A percentile compares a stretch with the other conserved stretches of the same genome.
Evolutionary conservation across 108 stramenopile genomes (phyloP).

Genomic region (Mediolabrus comicus): DNA sequence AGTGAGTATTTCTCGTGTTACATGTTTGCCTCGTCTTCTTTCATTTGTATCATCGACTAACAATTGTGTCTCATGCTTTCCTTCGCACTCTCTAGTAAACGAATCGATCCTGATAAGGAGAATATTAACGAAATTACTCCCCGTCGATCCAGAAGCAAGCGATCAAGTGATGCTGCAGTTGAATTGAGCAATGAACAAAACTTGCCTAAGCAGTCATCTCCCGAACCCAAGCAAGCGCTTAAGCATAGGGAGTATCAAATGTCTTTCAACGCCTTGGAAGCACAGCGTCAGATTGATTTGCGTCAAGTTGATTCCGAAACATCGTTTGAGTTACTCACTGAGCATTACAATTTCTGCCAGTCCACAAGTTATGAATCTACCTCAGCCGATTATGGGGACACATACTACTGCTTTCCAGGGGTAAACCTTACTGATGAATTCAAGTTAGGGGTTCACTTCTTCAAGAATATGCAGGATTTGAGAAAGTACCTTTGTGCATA

Average conservation of each 20-base stretch:
- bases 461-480: conserved; percentile 21
- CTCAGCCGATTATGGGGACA: background rate
- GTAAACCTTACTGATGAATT: background rate
- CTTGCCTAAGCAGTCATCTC: background rate
- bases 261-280: background rate
- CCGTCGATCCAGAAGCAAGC: conserved; percentile 5
- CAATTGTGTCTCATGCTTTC: background rate
- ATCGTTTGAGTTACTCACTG: background rate
- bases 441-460: background rate
- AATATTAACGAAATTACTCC: conserved; percentile 8
- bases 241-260: conserved; percentile 7
- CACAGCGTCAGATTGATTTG: conserved; percentile 1
- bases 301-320: conserved; percentile 1
- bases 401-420: background rate
- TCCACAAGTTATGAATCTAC: background rate
- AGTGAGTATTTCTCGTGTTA: conserved; percentile 10
- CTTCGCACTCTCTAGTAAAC: conserved; percentile 9
- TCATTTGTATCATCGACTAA: background rate
- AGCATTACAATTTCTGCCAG: conserved; percentile 6
- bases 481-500: conserved; percentile 36
- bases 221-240: background rate
- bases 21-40: background rate
- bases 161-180: background rate
- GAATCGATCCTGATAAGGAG: conserved; percentile 13
- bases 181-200: background rate